Percentiles rank a stretch among this genome's conserved stretches.
These are phyloP conservation scores for Paracoccidioides brasiliensis DNA, from an alignment of 2,329 filamentous ascomycete genomes.

Conservation along the genomic window DNA sequence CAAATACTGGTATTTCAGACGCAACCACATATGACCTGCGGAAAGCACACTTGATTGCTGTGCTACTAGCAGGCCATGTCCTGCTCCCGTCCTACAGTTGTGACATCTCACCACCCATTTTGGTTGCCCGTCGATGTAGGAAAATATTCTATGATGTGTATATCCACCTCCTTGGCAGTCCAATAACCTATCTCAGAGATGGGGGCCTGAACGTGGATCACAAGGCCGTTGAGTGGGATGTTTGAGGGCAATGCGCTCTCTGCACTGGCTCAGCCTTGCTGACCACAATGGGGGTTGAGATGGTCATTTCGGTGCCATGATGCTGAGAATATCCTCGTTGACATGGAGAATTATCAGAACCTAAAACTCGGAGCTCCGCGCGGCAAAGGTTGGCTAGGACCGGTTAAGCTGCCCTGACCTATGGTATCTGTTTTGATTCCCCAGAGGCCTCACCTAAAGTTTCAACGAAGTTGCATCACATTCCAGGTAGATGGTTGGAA, in stretches of 20 bases:
- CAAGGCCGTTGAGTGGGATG: not conserved
- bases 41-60: not conserved
- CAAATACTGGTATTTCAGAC: not conserved
- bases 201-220: conserved; percentile 2
- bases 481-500: not conserved
- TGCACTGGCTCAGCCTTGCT: not conserved
- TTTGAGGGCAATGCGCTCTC: not conserved
- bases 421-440: not conserved
- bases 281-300: not conserved
- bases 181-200: not conserved
- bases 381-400: too few relatives aligned
- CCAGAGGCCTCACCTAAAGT: not conserved
- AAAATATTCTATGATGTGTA: not conserved
- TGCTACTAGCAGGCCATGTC: not conserved
- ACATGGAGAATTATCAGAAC: not conserved
- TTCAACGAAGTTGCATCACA: not conserved
- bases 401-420: not conserved
- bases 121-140: not conserved
- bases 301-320: not conserved
- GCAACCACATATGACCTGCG: not conserved
- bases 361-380: not conserved
- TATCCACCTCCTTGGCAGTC: not conserved
- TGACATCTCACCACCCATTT: not conserved
- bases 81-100: not conserved
- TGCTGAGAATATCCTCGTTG: not conserved